Percentiles rank a stretch among this genome's conserved stretches.
phyloP scores from a whole-genome alignment of 352 stramenopile species.

The Pythium apleroticum region DNA sequence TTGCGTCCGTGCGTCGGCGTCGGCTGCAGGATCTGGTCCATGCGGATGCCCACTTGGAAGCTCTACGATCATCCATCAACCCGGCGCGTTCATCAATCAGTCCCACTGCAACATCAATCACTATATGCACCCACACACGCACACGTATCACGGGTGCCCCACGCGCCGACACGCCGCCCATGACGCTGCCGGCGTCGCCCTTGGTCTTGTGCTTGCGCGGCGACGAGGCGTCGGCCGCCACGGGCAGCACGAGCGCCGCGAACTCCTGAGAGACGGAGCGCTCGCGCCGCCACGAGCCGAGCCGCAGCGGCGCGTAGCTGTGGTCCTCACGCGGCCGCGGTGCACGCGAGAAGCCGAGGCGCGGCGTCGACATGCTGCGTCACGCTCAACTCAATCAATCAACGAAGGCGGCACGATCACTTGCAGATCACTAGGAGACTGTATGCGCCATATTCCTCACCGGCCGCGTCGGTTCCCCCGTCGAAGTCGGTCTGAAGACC shows the following conservation, averaged over 20 bases:
- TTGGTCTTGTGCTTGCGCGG: constrained; percentile 2
- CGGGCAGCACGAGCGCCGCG: constrained; percentile 44
- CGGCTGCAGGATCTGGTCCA: constrained; percentile 70
- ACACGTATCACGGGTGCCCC: constrained; percentile 18
- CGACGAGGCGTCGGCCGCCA: constrained; percentile 23
- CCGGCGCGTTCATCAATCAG: neutral
- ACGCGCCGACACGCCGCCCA: neutral
- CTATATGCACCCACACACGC: neutral
- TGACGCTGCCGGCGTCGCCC: neutral
- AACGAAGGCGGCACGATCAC: neutral
- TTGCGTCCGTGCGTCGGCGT: constrained; percentile 67
- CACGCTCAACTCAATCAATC: neutral
- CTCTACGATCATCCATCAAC: constrained; percentile 31
- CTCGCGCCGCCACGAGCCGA: constrained; percentile 65
- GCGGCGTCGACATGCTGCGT: constrained; percentile 6
- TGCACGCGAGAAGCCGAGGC: constrained; percentile 27
- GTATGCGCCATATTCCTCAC: constrained; percentile 16
- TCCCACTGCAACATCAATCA: neutral
- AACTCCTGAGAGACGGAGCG: constrained; percentile 68
- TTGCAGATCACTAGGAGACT: constrained; percentile 6
- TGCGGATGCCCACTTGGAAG: constrained; percentile 67
- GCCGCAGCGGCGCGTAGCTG: constrained; percentile 55
- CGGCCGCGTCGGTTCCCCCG: neutral
- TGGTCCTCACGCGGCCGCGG: constrained; percentile 34
- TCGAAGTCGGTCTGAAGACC: constrained; percentile 11